Evolutionary conservation across 2,329 filamentous ascomycete genomes (phyloP).

Genomic region (Aureobasidium lini): DNA sequence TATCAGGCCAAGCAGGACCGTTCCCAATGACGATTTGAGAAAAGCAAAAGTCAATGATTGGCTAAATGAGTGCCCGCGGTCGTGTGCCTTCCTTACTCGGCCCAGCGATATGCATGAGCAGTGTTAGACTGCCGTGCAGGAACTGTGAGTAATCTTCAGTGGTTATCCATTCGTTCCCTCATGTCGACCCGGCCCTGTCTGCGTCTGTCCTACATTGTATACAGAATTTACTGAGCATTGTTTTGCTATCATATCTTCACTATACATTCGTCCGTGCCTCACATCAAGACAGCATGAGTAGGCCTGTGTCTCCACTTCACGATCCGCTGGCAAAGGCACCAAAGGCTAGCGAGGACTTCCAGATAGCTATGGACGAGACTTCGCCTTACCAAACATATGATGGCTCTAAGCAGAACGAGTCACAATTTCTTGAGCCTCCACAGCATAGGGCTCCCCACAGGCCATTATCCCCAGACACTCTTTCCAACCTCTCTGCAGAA

Average conservation of each 20-base stretch:
- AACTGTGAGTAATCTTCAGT: neutral
- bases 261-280: neutral
- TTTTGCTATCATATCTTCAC: no score
- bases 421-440: constrained; percentile 9
- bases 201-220: no score
- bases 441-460: constrained; percentile 21
- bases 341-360: neutral
- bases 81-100: constrained; percentile 4
- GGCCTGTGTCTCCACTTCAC: neutral
- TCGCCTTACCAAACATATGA: neutral
- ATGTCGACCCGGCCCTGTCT: neutral
- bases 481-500: constrained; percentile 31
- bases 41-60: constrained; percentile 9
- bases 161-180: neutral
- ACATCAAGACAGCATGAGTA: neutral
- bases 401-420: neutral
- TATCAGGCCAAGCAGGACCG: neutral
- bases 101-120: neutral
- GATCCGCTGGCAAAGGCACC: neutral
- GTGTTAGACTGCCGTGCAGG: neutral
- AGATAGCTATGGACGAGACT: neutral
- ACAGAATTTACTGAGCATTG: neutral
- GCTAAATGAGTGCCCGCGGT: neutral
- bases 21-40: constrained; percentile 2
- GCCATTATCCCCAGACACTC: constrained; percentile 36